Base-by-base conservation (phyloP, 2,329 filamentous ascomycete genomes). In the Phaeophleospora eucalypticola region DNA sequence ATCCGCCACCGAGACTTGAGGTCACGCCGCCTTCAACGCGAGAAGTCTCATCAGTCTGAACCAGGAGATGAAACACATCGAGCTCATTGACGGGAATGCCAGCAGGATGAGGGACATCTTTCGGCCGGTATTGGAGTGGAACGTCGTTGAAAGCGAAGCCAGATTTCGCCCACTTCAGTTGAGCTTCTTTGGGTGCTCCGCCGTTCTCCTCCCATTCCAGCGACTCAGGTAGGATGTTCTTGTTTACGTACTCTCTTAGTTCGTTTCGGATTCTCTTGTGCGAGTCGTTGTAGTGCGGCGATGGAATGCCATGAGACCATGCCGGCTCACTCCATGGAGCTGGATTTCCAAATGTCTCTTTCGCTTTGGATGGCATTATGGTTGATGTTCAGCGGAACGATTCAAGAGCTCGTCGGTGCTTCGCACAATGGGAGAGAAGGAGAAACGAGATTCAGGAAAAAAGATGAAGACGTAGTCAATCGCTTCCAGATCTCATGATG, bases 201-300 rank as follows among this genome's bases (percentile, higher is more conserved):
- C 72, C 72, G 17, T 64, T 61, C 43, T 67, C 70, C 53, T 86
- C 83, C 82, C 83, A 86, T 33, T 84, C 79, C 24, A 81, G 72
- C 3, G 77, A 76, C 52, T 76, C 71, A 3, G 60, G 81, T 2
- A 77, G 67, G 36, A 86, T 71, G 32, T 81, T 67, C 2, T 73
- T 70, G 48, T 85, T 76, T 39, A 85, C 69, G 51, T 84, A 85
- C 18, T 71, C 59, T 33, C 83, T 76, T 0, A 84, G 67, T 3
- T 69, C 71, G 32, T 77, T 70, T 42, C 80, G 79, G 1, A 86
- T 71, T n/a, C 65, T 68, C 24, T 75, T 74, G 60, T 86, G 83
- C 2, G 77, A 77, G 12, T 76, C 71, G 20, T 75, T 82, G 70
- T 86, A 86, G 66, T 84, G 84, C 0, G 81, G 79, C 40, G 76